Base-by-base conservation (phyloP, 176 grass and related monocot genomes). In the Eragrostis curvula region DNA sequence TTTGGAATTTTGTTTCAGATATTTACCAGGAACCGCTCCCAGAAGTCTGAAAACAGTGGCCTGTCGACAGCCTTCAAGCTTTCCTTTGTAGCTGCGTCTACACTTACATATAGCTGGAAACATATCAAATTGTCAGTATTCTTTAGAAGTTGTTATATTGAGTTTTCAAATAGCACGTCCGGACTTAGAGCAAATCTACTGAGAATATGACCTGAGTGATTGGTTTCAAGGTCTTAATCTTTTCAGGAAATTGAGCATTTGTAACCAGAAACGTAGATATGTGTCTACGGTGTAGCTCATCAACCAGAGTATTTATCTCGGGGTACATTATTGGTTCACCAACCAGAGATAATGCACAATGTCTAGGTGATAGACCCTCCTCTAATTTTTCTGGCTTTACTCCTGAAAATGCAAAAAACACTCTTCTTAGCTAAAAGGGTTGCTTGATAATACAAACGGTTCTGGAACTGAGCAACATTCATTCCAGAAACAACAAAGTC, bases 221-320 rank as follows among this genome's bases (percentile, higher is more conserved):
- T 9, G 96, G 89, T 79, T 85, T 96, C 77, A 99, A 50, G 8
- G 71, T 77, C 74, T 93, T 91, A 66, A 99, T 99, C 79, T 77
- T 93, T 24, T 99, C 93, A 80, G 96, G 93, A 88, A 99, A 99
- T 76, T 99, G 96, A 50, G 96, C 96, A 93, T 99, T 99, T 81
- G 96, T 96, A 79, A 99, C 93, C 81, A 99, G 89, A 83, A 99
- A 96, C 5, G 87, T 99, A 27, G 96, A 99, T 76, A 99, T 99
- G 74, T 87, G 90, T 63, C 91, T 95, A 39, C 60, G 61, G 60
- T 99, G 91, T 66, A 99, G 79, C 73, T 99, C 96, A 83, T 94
- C 91, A 70, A 99, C 73, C 80, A 99, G 85, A 75, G 89, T 30
- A 96, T 99, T 99, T 89, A 96, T 99, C 80, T 99, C 96, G 15